These are phyloP conservation scores for Gossypium mustelinum DNA, from an alignment of 345 rosid species.

Conservation along the genomic window DNA sequence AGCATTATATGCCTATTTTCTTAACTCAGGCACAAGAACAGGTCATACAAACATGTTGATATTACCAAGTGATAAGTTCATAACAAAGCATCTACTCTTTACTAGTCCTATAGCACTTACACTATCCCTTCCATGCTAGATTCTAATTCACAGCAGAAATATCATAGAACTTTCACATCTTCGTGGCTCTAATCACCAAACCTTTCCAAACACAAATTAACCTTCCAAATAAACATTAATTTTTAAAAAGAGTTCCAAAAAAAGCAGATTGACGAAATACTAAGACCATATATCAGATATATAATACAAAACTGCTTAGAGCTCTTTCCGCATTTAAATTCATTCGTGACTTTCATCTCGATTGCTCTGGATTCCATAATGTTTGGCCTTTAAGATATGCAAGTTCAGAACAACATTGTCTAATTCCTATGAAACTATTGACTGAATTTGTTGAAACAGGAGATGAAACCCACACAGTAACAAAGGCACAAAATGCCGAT, in stretches of 20 bases:
- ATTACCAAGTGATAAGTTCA: not conserved
- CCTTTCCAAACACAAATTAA: not conserved
- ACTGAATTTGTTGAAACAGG: not conserved
- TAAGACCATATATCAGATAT: not conserved
- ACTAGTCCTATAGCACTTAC: not conserved
- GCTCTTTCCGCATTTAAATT: not conserved
- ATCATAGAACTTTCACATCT: not conserved
- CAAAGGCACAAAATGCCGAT: not conserved
- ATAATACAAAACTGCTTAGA: not conserved
- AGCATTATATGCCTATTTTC: not conserved
- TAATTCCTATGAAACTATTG: not conserved
- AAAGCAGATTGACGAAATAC: not conserved
- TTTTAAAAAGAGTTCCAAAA: not conserved
- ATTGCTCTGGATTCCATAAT: not conserved
- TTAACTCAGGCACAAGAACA: not conserved
- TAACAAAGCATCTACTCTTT: not conserved
- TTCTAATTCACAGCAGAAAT: constrained; percentile 1
- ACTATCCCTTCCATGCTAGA: not conserved
- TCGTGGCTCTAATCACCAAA: not conserved
- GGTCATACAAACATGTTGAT: not conserved
- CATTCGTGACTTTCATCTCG: not conserved
- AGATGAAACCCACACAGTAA: not conserved
- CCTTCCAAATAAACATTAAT: not conserved
- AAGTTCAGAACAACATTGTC: not conserved
- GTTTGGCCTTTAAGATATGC: not conserved